A percentile compares a stretch with the other conserved stretches of the same genome.
Evolutionary conservation across 192 early-diverging fungal species (phyloP).

Genomic region (Spizellomyces sp.): DNA sequence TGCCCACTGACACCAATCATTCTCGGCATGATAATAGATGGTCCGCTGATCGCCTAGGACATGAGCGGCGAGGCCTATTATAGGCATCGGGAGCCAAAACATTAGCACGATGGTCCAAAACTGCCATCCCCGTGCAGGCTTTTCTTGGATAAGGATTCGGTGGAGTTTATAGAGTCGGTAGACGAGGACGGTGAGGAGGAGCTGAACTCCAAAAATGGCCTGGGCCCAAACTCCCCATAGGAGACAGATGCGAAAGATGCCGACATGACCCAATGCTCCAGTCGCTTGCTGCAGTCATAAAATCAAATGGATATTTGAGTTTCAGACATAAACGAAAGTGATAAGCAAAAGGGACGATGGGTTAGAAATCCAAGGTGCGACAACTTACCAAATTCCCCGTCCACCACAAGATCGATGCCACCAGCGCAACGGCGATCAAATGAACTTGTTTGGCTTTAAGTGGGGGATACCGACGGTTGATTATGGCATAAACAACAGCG

Average conservation of each 20-base stretch:
- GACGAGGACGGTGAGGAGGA: neutral
- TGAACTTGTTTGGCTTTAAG: slow-evolving; percentile 1
- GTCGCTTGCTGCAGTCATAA: slow-evolving; percentile 1
- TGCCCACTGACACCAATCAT: slow-evolving; percentile 4
- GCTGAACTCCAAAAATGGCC: neutral
- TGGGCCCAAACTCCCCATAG: neutral
- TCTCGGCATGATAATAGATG: neutral
- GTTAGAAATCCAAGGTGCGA: neutral
- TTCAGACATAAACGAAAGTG: too few species aligned
- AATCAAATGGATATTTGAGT: too few species aligned
- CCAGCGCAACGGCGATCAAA: neutral
- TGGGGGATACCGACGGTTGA: neutral
- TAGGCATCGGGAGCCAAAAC: neutral
- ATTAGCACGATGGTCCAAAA: neutral
- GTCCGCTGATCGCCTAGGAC: neutral
- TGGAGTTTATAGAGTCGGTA: slow-evolving; percentile 2
- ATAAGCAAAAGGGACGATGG: too few species aligned
- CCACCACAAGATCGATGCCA: neutral
- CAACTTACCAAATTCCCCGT: neutral
- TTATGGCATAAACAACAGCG: neutral
- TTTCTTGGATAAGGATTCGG: neutral
- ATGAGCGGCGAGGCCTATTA: neutral
- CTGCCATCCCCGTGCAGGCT: neutral
- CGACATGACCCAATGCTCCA: neutral
- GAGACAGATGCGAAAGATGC: neutral